These are phyloP conservation scores for Russula vinacea DNA, from an alignment of 768 basidiomycete genomes.

Conservation along the genomic window DNA sequence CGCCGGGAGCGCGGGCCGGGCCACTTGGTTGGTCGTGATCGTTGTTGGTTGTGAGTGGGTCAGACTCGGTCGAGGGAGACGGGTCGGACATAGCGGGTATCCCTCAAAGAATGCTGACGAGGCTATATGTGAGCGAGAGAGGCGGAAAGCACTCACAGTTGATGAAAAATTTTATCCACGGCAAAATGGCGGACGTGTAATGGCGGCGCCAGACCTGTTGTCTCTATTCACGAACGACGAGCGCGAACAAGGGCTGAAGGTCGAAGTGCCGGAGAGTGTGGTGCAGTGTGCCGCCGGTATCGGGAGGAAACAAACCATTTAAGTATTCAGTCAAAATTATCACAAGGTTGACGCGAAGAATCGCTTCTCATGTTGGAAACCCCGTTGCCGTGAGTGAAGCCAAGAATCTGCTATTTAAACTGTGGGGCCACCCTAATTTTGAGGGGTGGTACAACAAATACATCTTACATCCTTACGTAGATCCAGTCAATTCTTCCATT, in stretches of 20 bases:
- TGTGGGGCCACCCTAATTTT: constrained; percentile 1
- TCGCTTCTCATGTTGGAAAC: background rate
- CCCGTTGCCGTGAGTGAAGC: background rate
- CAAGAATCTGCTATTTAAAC: background rate
- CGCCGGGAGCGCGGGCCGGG: constrained; percentile 11
- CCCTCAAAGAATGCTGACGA: background rate
- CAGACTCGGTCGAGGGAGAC: background rate
- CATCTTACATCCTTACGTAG: background rate
- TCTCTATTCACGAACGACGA: constrained; percentile 1
- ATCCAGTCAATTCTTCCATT: background rate
- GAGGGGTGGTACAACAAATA: background rate
- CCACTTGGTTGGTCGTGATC: constrained; percentile 5
- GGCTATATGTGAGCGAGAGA: background rate
- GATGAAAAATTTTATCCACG: background rate
- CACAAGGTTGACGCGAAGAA: background rate
- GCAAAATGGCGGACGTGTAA: background rate
- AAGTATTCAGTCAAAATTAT: background rate
- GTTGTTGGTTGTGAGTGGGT: too few relatives aligned
- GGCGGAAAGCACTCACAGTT: constrained; percentile 3
- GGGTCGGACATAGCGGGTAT: constrained; percentile 1
- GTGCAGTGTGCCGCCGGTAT: background rate
- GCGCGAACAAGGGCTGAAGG: background rate
- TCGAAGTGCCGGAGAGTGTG: background rate
- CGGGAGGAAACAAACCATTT: background rate
- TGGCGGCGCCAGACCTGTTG: background rate